These are phyloP conservation scores for Stylosanthes scabra DNA, from an alignment of 331 rosid genomes.

Conservation along the genomic window DNA sequence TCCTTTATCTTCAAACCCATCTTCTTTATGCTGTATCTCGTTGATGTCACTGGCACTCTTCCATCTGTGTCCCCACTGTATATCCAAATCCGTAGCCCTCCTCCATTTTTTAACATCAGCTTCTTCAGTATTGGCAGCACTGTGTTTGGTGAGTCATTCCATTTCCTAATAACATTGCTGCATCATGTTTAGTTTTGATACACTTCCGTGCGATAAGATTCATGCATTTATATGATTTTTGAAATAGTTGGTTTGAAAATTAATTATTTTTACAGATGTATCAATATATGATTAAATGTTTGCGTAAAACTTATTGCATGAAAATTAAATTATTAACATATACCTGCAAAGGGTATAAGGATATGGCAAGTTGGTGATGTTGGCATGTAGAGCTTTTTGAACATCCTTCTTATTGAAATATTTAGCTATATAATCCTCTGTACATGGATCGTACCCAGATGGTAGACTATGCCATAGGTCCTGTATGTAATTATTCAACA, in stretches of 20 bases:
- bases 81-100: constrained; percentile 67
- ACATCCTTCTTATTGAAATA: constrained; percentile 66
- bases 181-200: too few species aligned
- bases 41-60: constrained; percentile 69
- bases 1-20: constrained; percentile 48
- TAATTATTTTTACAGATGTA: too few species aligned
- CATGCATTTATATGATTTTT: too few species aligned
- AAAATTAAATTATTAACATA: too few species aligned
- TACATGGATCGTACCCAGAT: constrained; percentile 71
- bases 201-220: too few species aligned
- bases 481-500: constrained; percentile 33
- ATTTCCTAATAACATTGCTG: constrained; percentile 48
- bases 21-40: constrained; percentile 63
- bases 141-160: constrained; percentile 58
- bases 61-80: constrained; percentile 81
- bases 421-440: constrained; percentile 43
- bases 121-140: constrained; percentile 55
- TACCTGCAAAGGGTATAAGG: constrained; percentile 72
- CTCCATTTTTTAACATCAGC: constrained; percentile 36
- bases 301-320: too few species aligned
- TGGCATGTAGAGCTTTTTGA: constrained; percentile 70
- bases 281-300: too few species aligned
- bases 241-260: too few species aligned
- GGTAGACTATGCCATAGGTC: constrained; percentile 56
- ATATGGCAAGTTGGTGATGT: constrained; percentile 59